Base-by-base conservation (phyloP, 2,329 filamentous ascomycete genomes). In the Huntiella abstrusa region DNA sequence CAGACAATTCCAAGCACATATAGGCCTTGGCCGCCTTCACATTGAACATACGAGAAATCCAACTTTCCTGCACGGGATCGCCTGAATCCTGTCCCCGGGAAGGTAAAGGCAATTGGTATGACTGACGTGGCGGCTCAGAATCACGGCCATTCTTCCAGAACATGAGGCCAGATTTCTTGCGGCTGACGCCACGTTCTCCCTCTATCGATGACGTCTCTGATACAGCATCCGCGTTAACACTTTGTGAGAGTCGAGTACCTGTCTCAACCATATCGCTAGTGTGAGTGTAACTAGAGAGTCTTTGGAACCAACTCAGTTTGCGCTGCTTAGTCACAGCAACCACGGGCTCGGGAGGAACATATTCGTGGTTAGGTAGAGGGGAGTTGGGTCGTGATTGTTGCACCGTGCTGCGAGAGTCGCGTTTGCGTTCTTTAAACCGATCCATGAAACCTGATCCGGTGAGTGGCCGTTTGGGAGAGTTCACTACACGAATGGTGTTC, bases 1-100 rank as follows among this genome's bases (percentile, higher is more conserved):
- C 58, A 22, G 80, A 75, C 17, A 85, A 69, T 3, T 70, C 70
- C 58, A 95, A 78, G 58, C 85, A 91, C 12, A 95, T 62, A 22
- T 83, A 71, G 52, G 75, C 75, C 12, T 68, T 79, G 0, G 80
- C 83, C 1, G 88, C 88, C 59, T 91, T 94, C 57, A 95, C 80
- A 47, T 85, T 77, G 64, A 96, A 84, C 40, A 96, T 75, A 12
- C 84, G 81, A 28, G 84, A 80, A 45, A 96, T 73, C 87, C 88
- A 95, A 54, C 81, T 93, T 56, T 85, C 78, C 57, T 77, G 79
- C 28, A 75, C 71, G 51, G 77, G 55, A 73, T 81, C 60, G 69
- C 70, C 48, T 70, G 69, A 51, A 62, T 36, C 53, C 52, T 8
- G n/a, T 33, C 44, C 40, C 10, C 41, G 43, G 19, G 41, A 43